phyloP scores from a whole-genome alignment of 495 filamentous ascomycete species.

The Aspergillus heteromorphus region DNA sequence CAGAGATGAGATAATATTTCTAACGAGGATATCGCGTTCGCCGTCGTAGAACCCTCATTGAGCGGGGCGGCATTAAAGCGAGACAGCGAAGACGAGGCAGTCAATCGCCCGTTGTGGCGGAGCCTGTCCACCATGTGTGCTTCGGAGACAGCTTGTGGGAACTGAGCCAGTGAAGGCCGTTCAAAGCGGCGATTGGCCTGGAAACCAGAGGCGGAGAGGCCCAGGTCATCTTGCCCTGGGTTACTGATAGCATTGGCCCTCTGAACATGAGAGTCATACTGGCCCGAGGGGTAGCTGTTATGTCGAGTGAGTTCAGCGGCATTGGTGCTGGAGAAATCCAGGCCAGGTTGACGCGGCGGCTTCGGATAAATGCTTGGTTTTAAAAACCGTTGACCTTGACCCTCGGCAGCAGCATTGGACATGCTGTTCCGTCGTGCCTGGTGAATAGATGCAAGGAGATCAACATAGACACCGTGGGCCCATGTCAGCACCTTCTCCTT shows the following conservation, averaged over 20 bases:
- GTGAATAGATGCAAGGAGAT: conserved; percentile 73
- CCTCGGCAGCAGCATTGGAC: conserved; percentile 28
- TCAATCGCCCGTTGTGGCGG: conserved; percentile 27
- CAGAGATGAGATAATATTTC: conserved; percentile 78
- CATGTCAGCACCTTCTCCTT: conserved; percentile 77
- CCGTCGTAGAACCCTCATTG: conserved; percentile 30
- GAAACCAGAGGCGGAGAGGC: conserved; percentile 3
- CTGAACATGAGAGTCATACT: conserved; percentile 29
- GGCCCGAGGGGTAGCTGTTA: conserved; percentile 37
- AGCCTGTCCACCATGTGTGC: conserved; percentile 24
- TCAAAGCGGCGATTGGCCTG: conserved; percentile 17
- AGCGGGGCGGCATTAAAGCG: conserved; percentile 29
- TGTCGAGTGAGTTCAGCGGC: conserved; percentile 30
- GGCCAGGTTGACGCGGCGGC: conserved; percentile 50
- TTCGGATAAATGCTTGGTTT: conserved; percentile 60
- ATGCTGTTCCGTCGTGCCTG: conserved; percentile 46
- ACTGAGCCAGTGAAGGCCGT: conserved; percentile 26
- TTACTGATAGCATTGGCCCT: conserved; percentile 14
- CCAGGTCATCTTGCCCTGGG: conserved; percentile 11
- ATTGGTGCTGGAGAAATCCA: conserved; percentile 35
- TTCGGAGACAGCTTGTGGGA: conserved; percentile 24
- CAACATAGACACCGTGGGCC: conserved; percentile 84
- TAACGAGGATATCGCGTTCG: conserved; percentile 61
- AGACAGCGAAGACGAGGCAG: conserved; percentile 25
- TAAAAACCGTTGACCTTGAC: conserved; percentile 31